phyloP scores from a whole-genome alignment of 2,329 filamentous ascomycete species.

The Fusarium drepaniforme region DNA sequence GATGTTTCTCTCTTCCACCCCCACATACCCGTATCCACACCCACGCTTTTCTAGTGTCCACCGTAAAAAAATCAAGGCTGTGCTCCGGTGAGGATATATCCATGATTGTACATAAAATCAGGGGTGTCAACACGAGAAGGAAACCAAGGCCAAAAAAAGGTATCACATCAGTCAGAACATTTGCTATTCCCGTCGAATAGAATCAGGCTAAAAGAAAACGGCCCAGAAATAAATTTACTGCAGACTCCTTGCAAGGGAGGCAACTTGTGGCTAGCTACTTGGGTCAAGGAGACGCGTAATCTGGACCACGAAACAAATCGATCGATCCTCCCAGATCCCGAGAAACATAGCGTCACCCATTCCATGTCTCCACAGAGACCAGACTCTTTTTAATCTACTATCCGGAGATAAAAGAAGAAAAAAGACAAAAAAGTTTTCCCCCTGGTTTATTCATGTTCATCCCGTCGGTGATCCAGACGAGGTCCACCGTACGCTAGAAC shows the following conservation, averaged over 20 bases:
- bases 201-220: neutral
- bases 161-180: neutral
- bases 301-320: neutral
- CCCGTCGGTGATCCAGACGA: neutral
- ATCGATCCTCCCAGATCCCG: slow-evolving; percentile 6
- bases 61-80: slow-evolving; percentile 14
- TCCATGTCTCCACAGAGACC: neutral
- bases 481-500: neutral
- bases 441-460: neutral
- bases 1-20: neutral
- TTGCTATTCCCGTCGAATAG: neutral
- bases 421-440: neutral
- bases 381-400: neutral
- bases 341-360: neutral
- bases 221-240: neutral
- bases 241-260: neutral
- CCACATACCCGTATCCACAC: slow-evolving; percentile 37
- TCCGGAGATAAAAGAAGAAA: neutral
- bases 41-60: slow-evolving; percentile 7
- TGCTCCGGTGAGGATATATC: slow-evolving; percentile 17
- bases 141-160: neutral
- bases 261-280: neutral
- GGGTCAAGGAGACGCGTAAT: slow-evolving; percentile 1
- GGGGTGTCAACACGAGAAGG: slow-evolving; percentile 26
- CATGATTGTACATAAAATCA: slow-evolving; percentile 16